Evolutionary conservation across 352 stramenopile genomes (phyloP).

Genomic region (Plasmopara viticola): DNA sequence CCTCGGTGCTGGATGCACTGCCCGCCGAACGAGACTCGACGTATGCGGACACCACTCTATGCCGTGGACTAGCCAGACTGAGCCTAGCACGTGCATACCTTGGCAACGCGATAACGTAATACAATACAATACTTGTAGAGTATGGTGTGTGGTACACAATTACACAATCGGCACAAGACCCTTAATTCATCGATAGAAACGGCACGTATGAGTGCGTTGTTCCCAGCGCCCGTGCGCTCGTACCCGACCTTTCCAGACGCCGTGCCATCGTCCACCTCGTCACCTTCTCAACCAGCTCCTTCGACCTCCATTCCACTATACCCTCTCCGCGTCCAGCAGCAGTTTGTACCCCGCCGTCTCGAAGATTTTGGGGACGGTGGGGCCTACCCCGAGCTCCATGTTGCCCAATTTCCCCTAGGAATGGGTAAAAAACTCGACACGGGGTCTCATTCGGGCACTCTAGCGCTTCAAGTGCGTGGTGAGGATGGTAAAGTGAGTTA

Average conservation of each 20-base stretch:
- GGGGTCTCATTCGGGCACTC: constrained; percentile 55
- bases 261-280: constrained; percentile 9
- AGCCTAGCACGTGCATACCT: no score
- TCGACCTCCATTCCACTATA: constrained; percentile 35
- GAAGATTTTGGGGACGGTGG: constrained; percentile 97
- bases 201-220: constrained; percentile 53
- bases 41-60: no score
- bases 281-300: neutral
- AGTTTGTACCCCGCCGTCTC: constrained; percentile 57
- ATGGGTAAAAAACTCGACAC: constrained; percentile 87
- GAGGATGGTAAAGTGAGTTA: constrained; percentile 86
- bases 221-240: constrained; percentile 62
- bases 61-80: no score
- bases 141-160: no score
- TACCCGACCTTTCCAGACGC: constrained; percentile 67
- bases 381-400: constrained; percentile 97
- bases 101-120: no score
- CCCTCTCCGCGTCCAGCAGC: constrained; percentile 38
- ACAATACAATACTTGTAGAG: no score
- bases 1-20: no score
- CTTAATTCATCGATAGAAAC: no score
- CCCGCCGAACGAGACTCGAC: no score
- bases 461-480: constrained; percentile 92
- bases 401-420: constrained; percentile 94
- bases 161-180: no score